A percentile compares a stretch with the other conserved stretches of the same genome.
Evolutionary conservation across 495 filamentous ascomycete genomes (phyloP).

Genomic region (Letharia lupina): DNA sequence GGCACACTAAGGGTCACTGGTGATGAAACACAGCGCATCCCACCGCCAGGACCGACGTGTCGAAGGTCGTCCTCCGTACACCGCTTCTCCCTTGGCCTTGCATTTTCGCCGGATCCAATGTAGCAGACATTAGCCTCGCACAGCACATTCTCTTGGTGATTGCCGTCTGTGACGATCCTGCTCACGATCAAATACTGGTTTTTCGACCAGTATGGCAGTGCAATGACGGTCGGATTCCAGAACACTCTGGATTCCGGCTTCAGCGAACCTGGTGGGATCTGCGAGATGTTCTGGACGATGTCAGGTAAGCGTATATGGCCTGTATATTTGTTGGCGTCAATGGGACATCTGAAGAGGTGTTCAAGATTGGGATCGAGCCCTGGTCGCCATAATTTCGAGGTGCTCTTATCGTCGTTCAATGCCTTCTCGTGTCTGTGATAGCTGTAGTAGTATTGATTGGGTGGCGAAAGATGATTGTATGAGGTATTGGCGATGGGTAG

Average conservation of each 20-base stretch:
- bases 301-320: conserved; percentile 30
- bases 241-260: conserved; percentile 27
- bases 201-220: conserved; percentile 33
- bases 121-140: conserved; percentile 37
- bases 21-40: conserved; percentile 30
- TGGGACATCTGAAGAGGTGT: conserved; percentile 28
- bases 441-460: conserved; percentile 25
- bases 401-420: neutral
- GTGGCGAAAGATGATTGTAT: conserved; percentile 24
- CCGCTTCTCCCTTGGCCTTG: conserved; percentile 24
- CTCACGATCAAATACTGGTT: conserved; percentile 35
- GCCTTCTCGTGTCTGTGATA: conserved; percentile 8
- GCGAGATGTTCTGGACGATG: conserved; percentile 32
- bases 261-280: conserved; percentile 23
- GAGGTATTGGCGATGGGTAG: conserved; percentile 23
- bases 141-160: conserved; percentile 33
- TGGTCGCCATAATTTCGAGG: conserved; percentile 13
- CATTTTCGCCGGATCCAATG: conserved; percentile 13
- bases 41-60: conserved; percentile 28
- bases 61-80: conserved; percentile 31
- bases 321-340: conserved; percentile 29
- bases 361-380: conserved; percentile 25
- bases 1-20: conserved; percentile 32
- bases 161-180: conserved; percentile 32
- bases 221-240: conserved; percentile 37